phyloP scores from a whole-genome alignment of 176 grass and related monocot genomes.

The Musa schizocarpa region DNA sequence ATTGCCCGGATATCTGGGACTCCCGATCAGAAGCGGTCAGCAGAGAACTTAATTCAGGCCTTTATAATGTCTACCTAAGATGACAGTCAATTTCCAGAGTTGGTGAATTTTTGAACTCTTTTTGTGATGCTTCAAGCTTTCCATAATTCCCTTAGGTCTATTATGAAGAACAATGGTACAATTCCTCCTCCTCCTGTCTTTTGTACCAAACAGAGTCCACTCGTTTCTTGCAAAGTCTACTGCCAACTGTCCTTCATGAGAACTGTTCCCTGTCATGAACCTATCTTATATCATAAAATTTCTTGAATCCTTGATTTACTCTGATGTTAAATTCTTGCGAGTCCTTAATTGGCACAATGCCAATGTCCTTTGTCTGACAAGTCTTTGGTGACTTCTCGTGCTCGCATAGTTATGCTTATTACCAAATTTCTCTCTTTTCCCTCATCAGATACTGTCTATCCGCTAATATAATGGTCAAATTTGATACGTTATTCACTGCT shows the following conservation, averaged over 20 bases:
- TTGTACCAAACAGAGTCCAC: background rate
- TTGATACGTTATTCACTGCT: background rate
- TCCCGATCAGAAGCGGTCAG: slow-evolving; percentile 61
- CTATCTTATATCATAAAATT: background rate
- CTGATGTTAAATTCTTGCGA: background rate
- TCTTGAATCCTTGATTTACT: background rate
- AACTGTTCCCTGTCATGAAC: background rate
- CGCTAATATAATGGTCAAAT: background rate
- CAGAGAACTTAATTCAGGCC: slow-evolving; percentile 91
- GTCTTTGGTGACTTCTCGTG: background rate
- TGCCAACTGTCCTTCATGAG: background rate
- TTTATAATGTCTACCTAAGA: slow-evolving; percentile 84
- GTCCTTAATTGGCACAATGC: background rate
- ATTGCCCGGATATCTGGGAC: slow-evolving; percentile 81
- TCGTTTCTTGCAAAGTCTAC: background rate
- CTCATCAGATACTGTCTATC: background rate
- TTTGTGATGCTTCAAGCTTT: slow-evolving; percentile 11
- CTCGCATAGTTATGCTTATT: background rate
- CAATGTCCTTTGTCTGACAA: background rate
- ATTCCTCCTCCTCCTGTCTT: no score
- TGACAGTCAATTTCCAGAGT: slow-evolving; percentile 1
- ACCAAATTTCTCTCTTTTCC: background rate
- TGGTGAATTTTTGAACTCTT: slow-evolving; percentile 21
- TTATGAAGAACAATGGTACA: background rate
- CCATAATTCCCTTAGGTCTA: slow-evolving; percentile 21